Percentiles rank a stretch among this genome's conserved stretches.
phyloP scores from a whole-genome alignment of 2,329 filamentous ascomycete species.

The Phyllosticta capitalensis region DNA sequence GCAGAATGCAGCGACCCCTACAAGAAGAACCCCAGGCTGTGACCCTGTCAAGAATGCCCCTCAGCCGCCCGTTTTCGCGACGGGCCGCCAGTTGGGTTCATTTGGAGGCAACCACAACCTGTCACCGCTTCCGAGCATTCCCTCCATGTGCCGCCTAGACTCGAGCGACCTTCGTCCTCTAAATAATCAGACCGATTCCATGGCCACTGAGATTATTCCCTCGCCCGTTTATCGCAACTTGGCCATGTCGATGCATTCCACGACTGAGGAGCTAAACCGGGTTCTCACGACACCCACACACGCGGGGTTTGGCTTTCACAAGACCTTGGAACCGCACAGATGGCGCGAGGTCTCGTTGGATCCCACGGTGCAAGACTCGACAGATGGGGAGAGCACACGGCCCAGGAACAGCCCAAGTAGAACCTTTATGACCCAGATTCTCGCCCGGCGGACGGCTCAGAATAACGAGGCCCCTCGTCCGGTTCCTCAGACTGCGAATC shows the following conservation, averaged over 20 bases:
- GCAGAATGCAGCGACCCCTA: not conserved
- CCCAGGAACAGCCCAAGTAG: constrained; percentile 2
- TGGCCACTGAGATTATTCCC: not conserved
- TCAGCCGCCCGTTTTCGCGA: not conserved
- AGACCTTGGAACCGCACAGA: not conserved
- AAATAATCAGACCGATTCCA: not conserved
- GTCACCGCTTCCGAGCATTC: constrained; percentile 26
- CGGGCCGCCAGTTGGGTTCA: not conserved
- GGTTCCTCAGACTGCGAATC: constrained; percentile 20
- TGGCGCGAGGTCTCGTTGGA: not conserved
- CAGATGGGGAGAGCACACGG: not conserved
- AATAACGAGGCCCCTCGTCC: constrained; percentile 1
- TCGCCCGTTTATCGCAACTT: not conserved
- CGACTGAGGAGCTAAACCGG: not conserved
- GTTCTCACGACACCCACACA: not conserved
- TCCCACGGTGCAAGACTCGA: constrained; percentile 1
- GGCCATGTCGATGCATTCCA: not conserved
- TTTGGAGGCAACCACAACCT: constrained; percentile 12
- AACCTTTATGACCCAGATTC: constrained; percentile 1
- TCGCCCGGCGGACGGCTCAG: not conserved
- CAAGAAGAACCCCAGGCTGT: not conserved
- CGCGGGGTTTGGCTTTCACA: constrained; percentile 1
- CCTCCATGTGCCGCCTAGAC: constrained; percentile 27
- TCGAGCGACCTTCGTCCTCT: constrained; percentile 24
- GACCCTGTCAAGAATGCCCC: not conserved